Evolutionary conservation across 306 rosid species (phyloP).

Genomic region (Pterocarpus macrocarpus): DNA sequence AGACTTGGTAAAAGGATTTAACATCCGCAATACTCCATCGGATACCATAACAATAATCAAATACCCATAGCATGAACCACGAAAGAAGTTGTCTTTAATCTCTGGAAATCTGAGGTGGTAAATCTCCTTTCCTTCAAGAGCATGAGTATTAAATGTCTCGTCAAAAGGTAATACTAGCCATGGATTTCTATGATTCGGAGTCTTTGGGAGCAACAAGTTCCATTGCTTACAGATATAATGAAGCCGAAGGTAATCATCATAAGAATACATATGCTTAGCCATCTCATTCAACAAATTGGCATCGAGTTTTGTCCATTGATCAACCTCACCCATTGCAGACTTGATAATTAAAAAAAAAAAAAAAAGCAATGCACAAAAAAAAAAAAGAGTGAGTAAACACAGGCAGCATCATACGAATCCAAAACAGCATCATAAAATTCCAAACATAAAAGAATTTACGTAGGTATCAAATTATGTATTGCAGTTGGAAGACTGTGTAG

Average conservation of each 20-base stretch:
- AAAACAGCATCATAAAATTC: too few relatives aligned
- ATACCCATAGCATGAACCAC: neutral
- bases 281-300: neutral
- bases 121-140: neutral
- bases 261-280: neutral
- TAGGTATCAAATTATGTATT: too few relatives aligned
- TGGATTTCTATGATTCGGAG: neutral
- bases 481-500: too few relatives aligned
- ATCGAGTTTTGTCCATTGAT: neutral
- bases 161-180: neutral
- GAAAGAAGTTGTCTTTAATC: neutral
- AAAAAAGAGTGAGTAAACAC: too few relatives aligned
- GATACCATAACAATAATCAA: neutral
- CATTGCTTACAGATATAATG: neutral
- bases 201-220: neutral
- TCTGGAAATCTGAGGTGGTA: neutral
- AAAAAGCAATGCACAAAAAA: too few relatives aligned
- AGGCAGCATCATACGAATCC: too few relatives aligned
- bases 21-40: neutral
- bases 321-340: neutral
- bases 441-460: too few relatives aligned
- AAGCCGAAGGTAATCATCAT: neutral
- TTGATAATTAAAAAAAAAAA: too few relatives aligned
- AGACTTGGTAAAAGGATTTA: neutral
- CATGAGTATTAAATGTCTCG: neutral